Percentiles rank a stretch among this genome's conserved stretches.
These are phyloP conservation scores for Rhodotorula diobovata DNA, from an alignment of 768 basidiomycete species.

Conservation along the genomic window DNA sequence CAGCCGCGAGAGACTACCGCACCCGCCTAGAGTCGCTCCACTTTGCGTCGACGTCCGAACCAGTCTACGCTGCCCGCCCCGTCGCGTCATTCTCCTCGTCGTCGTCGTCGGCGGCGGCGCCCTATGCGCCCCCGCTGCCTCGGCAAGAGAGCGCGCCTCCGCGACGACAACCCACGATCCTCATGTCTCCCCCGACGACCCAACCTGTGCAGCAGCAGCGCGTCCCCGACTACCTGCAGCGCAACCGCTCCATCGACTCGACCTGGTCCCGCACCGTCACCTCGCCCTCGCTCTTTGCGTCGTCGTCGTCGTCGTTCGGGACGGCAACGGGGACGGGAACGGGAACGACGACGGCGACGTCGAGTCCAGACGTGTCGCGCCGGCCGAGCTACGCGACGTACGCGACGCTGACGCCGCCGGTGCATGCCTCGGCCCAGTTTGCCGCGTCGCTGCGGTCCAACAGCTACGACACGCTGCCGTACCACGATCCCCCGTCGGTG, in stretches of 20 bases:
- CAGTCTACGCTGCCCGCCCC: too few species aligned
- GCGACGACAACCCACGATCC: conserved; percentile 20
- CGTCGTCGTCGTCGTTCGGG: too few species aligned
- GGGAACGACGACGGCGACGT: background rate
- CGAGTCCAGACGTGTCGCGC: background rate
- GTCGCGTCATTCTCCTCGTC: too few species aligned
- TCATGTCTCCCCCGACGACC: conserved; percentile 24
- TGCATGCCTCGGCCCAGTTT: background rate
- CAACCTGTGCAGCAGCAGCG: background rate
- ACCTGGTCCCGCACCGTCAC: background rate
- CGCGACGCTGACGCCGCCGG: conserved; percentile 10
- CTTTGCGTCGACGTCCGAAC: background rate
- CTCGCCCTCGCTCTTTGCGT: background rate
- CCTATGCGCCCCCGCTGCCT: background rate
- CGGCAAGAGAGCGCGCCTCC: background rate
- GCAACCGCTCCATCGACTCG: conserved; percentile 10
- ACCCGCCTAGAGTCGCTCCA: background rate
- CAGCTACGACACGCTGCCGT: background rate
- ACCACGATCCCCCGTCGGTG: background rate
- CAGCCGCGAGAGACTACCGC: background rate
- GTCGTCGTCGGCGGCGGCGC: too few species aligned
- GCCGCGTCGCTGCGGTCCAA: background rate
- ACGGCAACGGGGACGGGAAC: too few species aligned
- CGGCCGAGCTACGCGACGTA: conserved; percentile 6
- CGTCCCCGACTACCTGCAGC: background rate